Conservation (phyloP, 352 stramenopile species). For the Globisporangium sylvaticum region DNA sequence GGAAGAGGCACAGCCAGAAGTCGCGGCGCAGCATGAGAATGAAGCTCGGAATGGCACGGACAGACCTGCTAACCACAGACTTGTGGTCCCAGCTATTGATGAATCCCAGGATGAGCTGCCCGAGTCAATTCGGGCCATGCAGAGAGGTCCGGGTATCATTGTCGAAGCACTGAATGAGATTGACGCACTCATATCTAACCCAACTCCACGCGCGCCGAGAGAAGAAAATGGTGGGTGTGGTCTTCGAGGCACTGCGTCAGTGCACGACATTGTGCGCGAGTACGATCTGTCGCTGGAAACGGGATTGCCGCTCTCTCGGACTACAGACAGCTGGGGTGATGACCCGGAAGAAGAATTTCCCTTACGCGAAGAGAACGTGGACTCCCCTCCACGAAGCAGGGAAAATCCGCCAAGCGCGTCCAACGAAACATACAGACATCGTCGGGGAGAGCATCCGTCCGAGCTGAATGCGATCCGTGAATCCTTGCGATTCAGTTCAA, state of each 20-base stretch:
- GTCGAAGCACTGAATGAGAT: conserved; percentile 47
- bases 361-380: conserved; percentile 1
- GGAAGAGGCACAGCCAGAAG: conserved; percentile 4
- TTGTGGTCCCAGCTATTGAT: conserved; percentile 13
- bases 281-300: conserved; percentile 50
- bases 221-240: conserved; percentile 5
- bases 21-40: conserved; percentile 5
- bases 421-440: background rate
- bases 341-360: conserved; percentile 16
- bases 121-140: conserved; percentile 33
- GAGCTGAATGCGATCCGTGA: conserved; percentile 12
- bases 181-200: conserved; percentile 37
- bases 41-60: conserved; percentile 12
- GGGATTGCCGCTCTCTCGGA: conserved; percentile 49
- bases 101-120: conserved; percentile 22
- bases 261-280: conserved; percentile 41
- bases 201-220: conserved; percentile 13
- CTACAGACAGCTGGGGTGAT: conserved; percentile 59
- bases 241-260: background rate
- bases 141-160: conserved; percentile 34
- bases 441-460: conserved; percentile 1
- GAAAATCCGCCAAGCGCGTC: background rate
- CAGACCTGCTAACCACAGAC: conserved; percentile 5
- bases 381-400: background rate
- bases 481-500: conserved; percentile 8